Base-by-base conservation (phyloP, 768 basidiomycete genomes). In the Calocera viscosa region DNA sequence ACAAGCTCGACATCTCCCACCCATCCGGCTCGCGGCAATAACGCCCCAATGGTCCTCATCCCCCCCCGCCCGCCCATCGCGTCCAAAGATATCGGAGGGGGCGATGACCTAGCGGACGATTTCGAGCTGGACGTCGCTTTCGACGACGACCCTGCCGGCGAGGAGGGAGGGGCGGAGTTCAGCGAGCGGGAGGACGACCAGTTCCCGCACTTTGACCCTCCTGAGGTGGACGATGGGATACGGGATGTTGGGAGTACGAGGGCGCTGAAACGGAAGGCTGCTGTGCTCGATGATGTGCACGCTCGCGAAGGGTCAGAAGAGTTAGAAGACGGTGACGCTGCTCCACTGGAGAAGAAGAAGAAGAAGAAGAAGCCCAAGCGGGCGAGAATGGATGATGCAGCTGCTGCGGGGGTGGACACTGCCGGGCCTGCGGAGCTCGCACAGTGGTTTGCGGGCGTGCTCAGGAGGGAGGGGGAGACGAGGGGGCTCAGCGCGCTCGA, bases 51-150 rank as follows among this genome's bases (percentile, higher is more conserved):
- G 43, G 19, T 47, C 8, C 8, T 47, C 43, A 26, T 10, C 14
- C 53, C 10, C 14, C 5, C 30, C 53, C 53, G 53, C 2, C 53
- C 53, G 7, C 53, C 53, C 7, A 26, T 60, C 11, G 53, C 53
- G 53, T 30, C 53, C 24, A 60, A 60, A 30, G 53, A 60, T 26
- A 32, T 60, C 11, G 80, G 75, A 66, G 72, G 79, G 68, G 86
- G 87, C 47, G 89, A 94, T 79, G 90, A 90, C 79, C 80, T 94
- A 22, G 89, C 89, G 63, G 91, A 93, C 74, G 88, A 91, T 70
- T 91, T 88, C 73, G 78, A 88, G 64, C 81, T 82, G 34, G 86
- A 93, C 69, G 86, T 83, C 16, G 87, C 85, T 0, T 86, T 80
- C 12, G 86, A 84, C 53, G 88, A 63, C 30, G 65, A 88, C 69